These are phyloP conservation scores for Pseudogymnoascus sp. DNA, from an alignment of 2,329 filamentous ascomycete genomes.

Conservation along the genomic window DNA sequence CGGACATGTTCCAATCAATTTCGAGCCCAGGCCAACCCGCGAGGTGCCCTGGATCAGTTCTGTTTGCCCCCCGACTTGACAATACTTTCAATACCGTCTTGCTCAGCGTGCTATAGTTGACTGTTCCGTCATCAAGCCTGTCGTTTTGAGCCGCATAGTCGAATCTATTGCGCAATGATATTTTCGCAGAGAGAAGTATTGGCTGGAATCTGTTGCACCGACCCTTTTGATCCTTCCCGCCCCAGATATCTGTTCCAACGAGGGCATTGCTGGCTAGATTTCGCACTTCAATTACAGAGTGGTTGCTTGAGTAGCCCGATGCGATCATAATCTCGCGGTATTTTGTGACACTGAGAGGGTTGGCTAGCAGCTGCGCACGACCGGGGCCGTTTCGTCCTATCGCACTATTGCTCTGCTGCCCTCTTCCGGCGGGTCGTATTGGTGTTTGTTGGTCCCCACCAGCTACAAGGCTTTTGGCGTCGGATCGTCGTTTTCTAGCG, in stretches of 20 bases:
- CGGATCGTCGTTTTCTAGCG: background rate
- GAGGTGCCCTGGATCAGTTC: background rate
- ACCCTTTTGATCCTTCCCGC: constrained; percentile 58
- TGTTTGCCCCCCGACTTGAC: constrained; percentile 7
- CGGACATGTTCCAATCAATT: constrained; percentile 9
- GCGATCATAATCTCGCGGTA: constrained; percentile 2
- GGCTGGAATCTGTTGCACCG: constrained; percentile 52
- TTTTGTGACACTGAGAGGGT: background rate
- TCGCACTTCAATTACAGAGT: constrained; percentile 48
- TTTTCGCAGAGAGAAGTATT: constrained; percentile 48
- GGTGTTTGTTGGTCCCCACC: background rate
- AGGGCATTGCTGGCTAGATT: constrained; percentile 51
- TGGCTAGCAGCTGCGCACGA: background rate
- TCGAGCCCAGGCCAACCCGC: constrained; percentile 3
- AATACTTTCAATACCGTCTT: constrained; percentile 49
- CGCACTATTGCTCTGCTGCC: background rate
- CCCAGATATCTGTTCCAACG: constrained; percentile 32
- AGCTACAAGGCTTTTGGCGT: constrained; percentile 1
- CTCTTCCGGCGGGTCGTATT: background rate
- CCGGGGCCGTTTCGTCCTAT: background rate
- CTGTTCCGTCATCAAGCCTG: constrained; percentile 57
- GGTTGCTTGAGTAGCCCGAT: constrained; percentile 12
- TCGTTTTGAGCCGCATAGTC: constrained; percentile 49
- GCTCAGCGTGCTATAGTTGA: constrained; percentile 66
- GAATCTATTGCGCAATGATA: constrained; percentile 50